Conservation (phyloP, 306 rosid species). For the Sindora glabra region DNA sequence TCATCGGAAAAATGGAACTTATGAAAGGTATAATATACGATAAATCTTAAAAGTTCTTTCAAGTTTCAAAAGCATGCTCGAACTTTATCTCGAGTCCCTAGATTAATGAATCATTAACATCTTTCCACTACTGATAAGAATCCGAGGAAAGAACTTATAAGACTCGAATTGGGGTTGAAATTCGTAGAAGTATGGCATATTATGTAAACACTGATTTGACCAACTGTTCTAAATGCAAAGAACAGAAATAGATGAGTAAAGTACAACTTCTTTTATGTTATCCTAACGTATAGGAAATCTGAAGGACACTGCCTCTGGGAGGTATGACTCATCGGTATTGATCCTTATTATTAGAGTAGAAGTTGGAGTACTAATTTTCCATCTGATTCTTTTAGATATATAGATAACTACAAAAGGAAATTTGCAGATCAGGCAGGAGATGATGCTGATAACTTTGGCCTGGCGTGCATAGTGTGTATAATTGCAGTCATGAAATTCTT, state of each 20-base stretch:
- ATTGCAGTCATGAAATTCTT: too few species aligned
- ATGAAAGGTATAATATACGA: conserved; percentile 86
- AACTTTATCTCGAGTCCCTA: too few species aligned
- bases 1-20: conserved; percentile 62
- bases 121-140: too few species aligned
- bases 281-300: conserved; percentile 2
- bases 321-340: conserved; percentile 13
- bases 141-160: too few species aligned
- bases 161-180: too few species aligned
- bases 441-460: not conserved
- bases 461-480: not conserved
- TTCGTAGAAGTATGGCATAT: too few species aligned
- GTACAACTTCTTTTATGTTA: not conserved
- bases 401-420: conserved; percentile 48
- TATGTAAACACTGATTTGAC: too few species aligned
- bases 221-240: too few species aligned
- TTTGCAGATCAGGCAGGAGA: conserved; percentile 58
- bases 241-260: too few species aligned
- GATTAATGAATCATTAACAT: too few species aligned
- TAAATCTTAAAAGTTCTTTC: too few species aligned
- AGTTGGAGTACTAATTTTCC: conserved; percentile 29
- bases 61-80: too few species aligned
- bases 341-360: conserved; percentile 12
- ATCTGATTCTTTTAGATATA: conserved; percentile 49
- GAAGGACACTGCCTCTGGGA: conserved; percentile 4